Base-by-base conservation (phyloP, 2,329 filamentous ascomycete genomes). In the Pseudohalonectria lignicola region DNA sequence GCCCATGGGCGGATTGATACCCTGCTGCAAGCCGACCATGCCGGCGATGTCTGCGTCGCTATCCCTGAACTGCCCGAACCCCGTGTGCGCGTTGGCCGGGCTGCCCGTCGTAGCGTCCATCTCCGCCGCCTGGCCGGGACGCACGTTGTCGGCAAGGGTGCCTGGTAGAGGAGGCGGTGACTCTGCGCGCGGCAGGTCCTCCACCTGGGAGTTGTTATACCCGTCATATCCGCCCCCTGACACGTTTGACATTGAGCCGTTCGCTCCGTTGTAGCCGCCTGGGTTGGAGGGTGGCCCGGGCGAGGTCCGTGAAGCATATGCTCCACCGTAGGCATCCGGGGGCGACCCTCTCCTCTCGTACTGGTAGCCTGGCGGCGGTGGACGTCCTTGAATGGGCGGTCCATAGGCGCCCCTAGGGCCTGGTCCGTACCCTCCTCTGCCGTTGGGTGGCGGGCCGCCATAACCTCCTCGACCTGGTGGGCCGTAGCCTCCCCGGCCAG, bases 21-120 rank as follows among this genome's bases (percentile, higher is more conserved):
- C 60, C 47, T 83, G 79, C 52, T 86, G 82, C 40, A 86, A 59
- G 21, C 74, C 76, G 25, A 86, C 69, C 79, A 86, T 83, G 37
- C 81, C 82, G 39, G 74, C 74, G 39, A 86, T 78, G 54, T 86
- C 82, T 1, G 69, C 70, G 51, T 87, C 81, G 47, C 74, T 82
- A 38, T 84, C 79, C 35, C 69, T 63, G 15, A 75, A 55, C 26
- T 60, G 58, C 36, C 62, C 62, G 44, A 62, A 67, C 12, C 58
- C 61, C 29, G 49, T 49, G 12, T 61, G 63, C 3, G 61, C 44
- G 20, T 58, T 60, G 39, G 58, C 55, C n/a, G 70, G 68, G 39
- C 66, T 69, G 29, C 69, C 69, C n/a, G 66, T 66, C n/a, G 69
- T 66, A 25, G 80, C 78, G 54, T 88, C 81, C 84, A 93, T 88